These are phyloP conservation scores for Penicillium vulpinum DNA, from an alignment of 2,329 filamentous ascomycete genomes.

Conservation along the genomic window DNA sequence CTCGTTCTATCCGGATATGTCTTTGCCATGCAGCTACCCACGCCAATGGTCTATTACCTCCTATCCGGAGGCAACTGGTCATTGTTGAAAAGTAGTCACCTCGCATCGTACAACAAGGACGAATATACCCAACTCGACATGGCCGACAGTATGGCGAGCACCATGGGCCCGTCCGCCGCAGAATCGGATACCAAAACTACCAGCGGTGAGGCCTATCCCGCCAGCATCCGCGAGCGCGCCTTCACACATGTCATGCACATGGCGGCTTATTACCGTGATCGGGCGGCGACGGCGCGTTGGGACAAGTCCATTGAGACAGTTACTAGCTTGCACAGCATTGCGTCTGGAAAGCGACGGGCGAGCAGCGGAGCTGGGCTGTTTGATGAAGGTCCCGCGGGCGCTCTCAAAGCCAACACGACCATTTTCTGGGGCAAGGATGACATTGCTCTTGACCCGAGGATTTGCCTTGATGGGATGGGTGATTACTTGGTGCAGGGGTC, in stretches of 20 bases:
- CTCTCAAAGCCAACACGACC: constrained; percentile 54
- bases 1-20: constrained; percentile 55
- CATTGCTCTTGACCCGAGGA: constrained; percentile 49
- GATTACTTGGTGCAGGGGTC: constrained; percentile 53
- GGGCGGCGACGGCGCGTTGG: constrained; percentile 49
- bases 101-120: constrained; percentile 36
- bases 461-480: constrained; percentile 55
- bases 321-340: constrained; percentile 48
- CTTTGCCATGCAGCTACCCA: constrained; percentile 55
- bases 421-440: constrained; percentile 57
- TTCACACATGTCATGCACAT: constrained; percentile 53
- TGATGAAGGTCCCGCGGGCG: constrained; percentile 46
- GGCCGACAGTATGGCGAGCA: constrained; percentile 53
- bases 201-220: constrained; percentile 40
- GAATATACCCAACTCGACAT: constrained; percentile 37
- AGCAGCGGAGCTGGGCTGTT: constrained; percentile 47
- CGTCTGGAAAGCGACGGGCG: constrained; percentile 33
- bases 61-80: constrained; percentile 53
- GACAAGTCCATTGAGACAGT: constrained; percentile 54
- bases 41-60: constrained; percentile 45
- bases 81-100: constrained; percentile 48
- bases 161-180: constrained; percentile 51
- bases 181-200: constrained; percentile 44
- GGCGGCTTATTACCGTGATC: constrained; percentile 56
- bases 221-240: constrained; percentile 43